Base-by-base conservation (phyloP, 257 asterid genomes). In the Salvia rosmarinus region DNA sequence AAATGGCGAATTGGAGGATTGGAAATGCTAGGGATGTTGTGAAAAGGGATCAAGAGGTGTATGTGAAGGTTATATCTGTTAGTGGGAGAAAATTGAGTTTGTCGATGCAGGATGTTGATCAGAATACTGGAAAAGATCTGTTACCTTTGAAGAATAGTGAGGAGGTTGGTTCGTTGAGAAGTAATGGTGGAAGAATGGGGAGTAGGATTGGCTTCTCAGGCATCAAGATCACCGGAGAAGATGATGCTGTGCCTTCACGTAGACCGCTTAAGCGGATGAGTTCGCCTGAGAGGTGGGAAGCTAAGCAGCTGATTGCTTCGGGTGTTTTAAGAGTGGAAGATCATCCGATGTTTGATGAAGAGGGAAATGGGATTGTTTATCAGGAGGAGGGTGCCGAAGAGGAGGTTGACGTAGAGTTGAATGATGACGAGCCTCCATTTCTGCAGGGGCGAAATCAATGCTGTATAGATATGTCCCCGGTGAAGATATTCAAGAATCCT, bases 251-350 rank as follows among this genome's bases (percentile, higher is more conserved):
- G 73, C 95, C 95, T 7, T 90, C 98, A 0, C 78, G 98, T 25
- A 84, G 98, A 60, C 97, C 96, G 0, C 75, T 92, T 74, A 93
- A 90, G 83, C 82, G 83, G 81, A 90, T 90, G 98, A 93, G 98
- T 77, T 93, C 98, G 14, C 98, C 98, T 3, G 97, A 93, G 87
- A 82, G 73, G 61, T 93, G 98, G 98, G 98, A 93, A 82, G 97
- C 97, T 5, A 86, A 93, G 78, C 97, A 93, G 51, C 85, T 93
- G 50, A 86, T 90, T 68, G 97, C 96, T 72, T 81, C 97, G 13
- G 96, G 97, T 32, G 97, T 90, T 78, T 71, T 93, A 87, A 81
- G 93, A 9, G 72, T 84, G 30, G 86, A 86, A 74, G 98, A 93
- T 40, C 74, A 79, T 68, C 95, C 95, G 2, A 84, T 86, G 88